Percentiles rank a stretch among this genome's conserved stretches.
These are phyloP conservation scores for Fraxinus xanthoxyloides DNA, from an alignment of 305 asterid species.

Conservation along the genomic window DNA sequence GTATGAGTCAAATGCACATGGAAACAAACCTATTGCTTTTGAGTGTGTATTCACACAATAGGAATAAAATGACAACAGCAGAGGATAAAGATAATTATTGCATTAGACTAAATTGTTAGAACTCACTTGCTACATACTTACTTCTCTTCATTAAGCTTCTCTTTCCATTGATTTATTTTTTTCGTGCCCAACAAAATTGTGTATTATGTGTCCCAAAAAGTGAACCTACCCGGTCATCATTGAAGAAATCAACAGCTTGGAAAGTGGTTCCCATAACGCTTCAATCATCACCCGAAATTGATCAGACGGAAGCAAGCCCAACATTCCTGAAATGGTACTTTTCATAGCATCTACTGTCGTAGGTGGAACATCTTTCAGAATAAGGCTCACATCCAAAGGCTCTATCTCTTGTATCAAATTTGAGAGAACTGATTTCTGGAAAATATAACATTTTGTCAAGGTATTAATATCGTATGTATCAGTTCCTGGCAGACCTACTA, in stretches of 20 bases:
- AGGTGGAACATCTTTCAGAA: conserved; percentile 82
- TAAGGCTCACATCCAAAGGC: conserved; percentile 84
- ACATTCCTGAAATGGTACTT: conserved; percentile 87
- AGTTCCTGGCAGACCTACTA: conserved; percentile 1
- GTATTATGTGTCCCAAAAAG: neutral
- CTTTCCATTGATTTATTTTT: neutral
- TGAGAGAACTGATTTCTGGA: conserved; percentile 60
- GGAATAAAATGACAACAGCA: neutral
- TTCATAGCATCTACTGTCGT: conserved; percentile 93
- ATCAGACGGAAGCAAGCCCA: conserved; percentile 88
- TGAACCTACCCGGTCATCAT: conserved; percentile 86
- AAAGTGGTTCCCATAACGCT: conserved; percentile 88
- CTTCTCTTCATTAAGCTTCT: neutral
- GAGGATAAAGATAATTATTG: neutral
- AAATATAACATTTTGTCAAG: conserved; percentile 6
- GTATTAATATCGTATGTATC: neutral
- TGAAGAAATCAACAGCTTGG: conserved; percentile 79
- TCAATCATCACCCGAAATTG: conserved; percentile 86
- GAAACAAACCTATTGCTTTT: neutral
- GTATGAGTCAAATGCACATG: neutral
- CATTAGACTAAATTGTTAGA: neutral
- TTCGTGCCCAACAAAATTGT: neutral
- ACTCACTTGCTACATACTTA: neutral
- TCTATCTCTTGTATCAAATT: conserved; percentile 75
- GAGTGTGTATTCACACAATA: neutral